Conservation (phyloP, 1,139 yeast genomes). For the Saccharomyces hybrid region DNA sequence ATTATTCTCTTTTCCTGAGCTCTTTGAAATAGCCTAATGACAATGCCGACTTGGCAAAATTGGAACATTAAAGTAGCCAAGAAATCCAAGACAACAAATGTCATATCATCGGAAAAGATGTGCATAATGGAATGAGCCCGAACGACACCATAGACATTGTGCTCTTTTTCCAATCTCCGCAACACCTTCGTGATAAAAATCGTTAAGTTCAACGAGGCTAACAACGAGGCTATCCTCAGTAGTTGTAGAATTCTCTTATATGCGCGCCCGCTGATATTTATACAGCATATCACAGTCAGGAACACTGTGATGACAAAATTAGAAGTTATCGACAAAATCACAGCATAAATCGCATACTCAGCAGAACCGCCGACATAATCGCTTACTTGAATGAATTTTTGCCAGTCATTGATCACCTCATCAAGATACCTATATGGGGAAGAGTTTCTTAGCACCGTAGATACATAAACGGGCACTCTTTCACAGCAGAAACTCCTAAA, state of each 20-base stretch:
- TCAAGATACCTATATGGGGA: conserved; percentile 18
- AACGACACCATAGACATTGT: conserved; percentile 44
- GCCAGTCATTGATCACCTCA: conserved; percentile 27
- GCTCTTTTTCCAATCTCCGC: conserved; percentile 40
- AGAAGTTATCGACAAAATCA: conserved; percentile 53
- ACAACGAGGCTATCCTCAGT: conserved; percentile 38
- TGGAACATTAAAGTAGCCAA: conserved; percentile 54
- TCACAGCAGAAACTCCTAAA: conserved; percentile 26
- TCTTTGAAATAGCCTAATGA: conserved; percentile 64
- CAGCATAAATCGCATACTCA: conserved; percentile 50
- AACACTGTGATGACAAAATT: conserved; percentile 61
- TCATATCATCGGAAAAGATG: conserved; percentile 40
- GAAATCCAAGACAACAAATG: conserved; percentile 55
- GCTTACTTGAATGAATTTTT: conserved; percentile 10
- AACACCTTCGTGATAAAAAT: conserved; percentile 45
- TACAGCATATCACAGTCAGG: conserved; percentile 53
- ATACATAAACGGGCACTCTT: conserved; percentile 29
- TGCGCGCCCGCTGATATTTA: conserved; percentile 37
- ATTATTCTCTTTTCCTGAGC: conserved; percentile 63
- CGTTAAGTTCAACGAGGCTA: conserved; percentile 49
- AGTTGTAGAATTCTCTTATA: conserved; percentile 36
- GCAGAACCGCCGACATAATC: conserved; percentile 37
- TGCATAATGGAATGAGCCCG: conserved; percentile 46
- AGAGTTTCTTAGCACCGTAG: conserved; percentile 23
- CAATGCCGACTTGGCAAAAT: conserved; percentile 67